A percentile compares a stretch with the other conserved stretches of the same genome.
Evolutionary conservation across 768 basidiomycete species (phyloP).

Genomic region (Mycena crocata): DNA sequence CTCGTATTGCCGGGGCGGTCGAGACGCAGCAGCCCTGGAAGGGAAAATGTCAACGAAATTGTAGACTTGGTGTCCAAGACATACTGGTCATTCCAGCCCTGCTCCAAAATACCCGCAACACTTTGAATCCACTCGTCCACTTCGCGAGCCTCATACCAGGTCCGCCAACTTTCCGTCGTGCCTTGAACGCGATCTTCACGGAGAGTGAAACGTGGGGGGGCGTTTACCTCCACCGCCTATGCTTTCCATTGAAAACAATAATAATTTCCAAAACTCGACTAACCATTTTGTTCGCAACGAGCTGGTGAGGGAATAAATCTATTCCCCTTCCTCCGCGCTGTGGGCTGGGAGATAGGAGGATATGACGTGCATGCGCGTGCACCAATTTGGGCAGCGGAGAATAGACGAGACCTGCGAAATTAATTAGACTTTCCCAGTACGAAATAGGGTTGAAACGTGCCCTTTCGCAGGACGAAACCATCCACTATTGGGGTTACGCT

Average conservation of each 20-base stretch:
- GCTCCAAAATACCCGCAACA: conserved; percentile 86
- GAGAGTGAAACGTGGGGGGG: conserved; percentile 72
- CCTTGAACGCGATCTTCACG: conserved; percentile 79
- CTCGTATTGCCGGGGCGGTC: conserved; percentile 82
- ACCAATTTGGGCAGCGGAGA: conserved; percentile 85
- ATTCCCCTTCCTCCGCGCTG: conserved; percentile 61
- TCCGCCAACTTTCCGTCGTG: conserved; percentile 85
- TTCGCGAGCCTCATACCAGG: conserved; percentile 83
- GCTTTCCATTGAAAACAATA: conserved; percentile 13
- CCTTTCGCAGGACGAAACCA: conserved; percentile 97
- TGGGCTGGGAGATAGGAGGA: conserved; percentile 62
- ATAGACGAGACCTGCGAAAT: conserved; percentile 73
- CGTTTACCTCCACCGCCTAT: conserved; percentile 79
- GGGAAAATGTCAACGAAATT: not conserved
- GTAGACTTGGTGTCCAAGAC: conserved; percentile 36
- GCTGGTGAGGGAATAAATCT: conserved; percentile 85
- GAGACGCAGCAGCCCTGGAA: conserved; percentile 67
- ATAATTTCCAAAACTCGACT: conserved; percentile 30
- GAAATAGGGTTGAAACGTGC: conserved; percentile 47
- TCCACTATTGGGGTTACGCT: conserved; percentile 97
- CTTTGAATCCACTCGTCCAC: conserved; percentile 96
- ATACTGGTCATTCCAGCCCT: conserved; percentile 91
- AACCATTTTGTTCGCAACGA: conserved; percentile 86
- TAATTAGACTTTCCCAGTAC: not conserved
- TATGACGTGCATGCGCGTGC: conserved; percentile 80